Conservation (phyloP, 257 asterid genomes). For the Avicennia marina region DNA sequence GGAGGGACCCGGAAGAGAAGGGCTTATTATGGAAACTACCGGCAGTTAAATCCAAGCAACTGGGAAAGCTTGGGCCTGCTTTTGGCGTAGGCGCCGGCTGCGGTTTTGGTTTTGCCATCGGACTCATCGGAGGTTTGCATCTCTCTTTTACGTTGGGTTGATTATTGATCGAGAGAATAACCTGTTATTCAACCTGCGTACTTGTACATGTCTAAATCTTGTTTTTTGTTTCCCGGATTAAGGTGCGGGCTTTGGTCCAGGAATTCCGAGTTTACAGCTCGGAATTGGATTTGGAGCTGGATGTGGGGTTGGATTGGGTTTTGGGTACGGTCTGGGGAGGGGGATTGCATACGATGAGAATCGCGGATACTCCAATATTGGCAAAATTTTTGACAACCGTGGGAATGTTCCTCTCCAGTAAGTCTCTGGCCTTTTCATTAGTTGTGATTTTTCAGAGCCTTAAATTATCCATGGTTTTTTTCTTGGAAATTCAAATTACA, state of each 20-base stretch:
- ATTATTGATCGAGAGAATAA: too few species aligned
- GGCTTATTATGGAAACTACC: constrained; percentile 87
- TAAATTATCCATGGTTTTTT: background rate
- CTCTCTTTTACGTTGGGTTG: background rate
- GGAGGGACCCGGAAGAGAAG: constrained; percentile 47
- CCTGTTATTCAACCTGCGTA: background rate
- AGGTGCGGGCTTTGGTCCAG: constrained; percentile 83
- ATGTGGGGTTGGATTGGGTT: constrained; percentile 84
- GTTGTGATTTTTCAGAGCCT: background rate
- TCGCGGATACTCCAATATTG: constrained; percentile 58
- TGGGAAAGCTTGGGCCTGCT: constrained; percentile 82
- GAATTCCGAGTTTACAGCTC: constrained; percentile 73
- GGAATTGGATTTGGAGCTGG: constrained; percentile 89
- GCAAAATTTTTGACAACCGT: constrained; percentile 22
- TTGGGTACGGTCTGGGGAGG: constrained; percentile 78
- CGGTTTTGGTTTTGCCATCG: constrained; percentile 73
- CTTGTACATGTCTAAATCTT: background rate
- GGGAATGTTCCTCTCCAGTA: constrained; percentile 47
- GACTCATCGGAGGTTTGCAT: constrained; percentile 70
- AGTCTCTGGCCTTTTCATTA: constrained; percentile 11
- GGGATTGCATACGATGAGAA: constrained; percentile 68
- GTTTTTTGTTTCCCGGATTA: background rate
- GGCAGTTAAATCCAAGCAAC: constrained; percentile 41
- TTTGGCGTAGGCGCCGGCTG: constrained; percentile 88
- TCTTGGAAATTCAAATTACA: too few species aligned